Evolutionary conservation across 78 protist genomes (phyloP).

Genomic region (Diacronema lutheri): DNA sequence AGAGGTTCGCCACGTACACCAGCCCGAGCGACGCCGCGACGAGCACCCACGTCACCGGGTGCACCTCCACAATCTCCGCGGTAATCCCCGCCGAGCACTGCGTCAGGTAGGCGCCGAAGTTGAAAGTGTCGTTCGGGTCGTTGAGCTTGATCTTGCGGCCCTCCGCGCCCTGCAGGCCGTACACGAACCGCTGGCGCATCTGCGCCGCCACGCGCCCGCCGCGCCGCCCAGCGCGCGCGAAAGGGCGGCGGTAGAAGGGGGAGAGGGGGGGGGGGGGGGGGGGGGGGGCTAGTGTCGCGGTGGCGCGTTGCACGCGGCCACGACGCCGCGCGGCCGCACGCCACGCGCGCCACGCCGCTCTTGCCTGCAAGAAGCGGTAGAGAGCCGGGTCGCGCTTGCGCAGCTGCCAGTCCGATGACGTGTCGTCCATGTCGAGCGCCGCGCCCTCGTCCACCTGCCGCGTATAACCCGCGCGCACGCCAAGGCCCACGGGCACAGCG

Average conservation of each 20-base stretch:
- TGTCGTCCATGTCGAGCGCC: too few species aligned
- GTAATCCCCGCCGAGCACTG: not conserved
- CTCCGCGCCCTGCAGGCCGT: not conserved
- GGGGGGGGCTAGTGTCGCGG: not conserved
- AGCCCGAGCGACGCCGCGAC: not conserved
- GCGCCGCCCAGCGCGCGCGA: not conserved
- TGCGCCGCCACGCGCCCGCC: not conserved
- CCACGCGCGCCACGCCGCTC: too few species aligned
- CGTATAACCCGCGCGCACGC: too few species aligned
- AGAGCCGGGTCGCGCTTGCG: too few species aligned
- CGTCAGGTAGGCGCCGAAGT: not conserved
- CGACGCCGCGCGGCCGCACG: too few species aligned
- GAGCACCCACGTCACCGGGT: not conserved
- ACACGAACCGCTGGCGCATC: not conserved
- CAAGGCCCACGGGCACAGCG: too few species aligned
- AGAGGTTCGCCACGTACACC: not conserved
- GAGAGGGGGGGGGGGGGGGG: not conserved
- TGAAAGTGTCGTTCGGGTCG: not conserved
- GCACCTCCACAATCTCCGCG: not conserved
- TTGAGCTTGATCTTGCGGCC: not conserved
- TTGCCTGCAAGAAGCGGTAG: too few species aligned
- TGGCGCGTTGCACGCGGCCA: too few species aligned
- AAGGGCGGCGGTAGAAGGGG: too few species aligned
- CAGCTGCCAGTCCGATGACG: too few species aligned
- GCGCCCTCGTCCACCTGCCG: too few species aligned